These are phyloP conservation scores for Leishmania martiniquensis DNA, from an alignment of 208 protist genomes.

Conservation along the genomic window DNA sequence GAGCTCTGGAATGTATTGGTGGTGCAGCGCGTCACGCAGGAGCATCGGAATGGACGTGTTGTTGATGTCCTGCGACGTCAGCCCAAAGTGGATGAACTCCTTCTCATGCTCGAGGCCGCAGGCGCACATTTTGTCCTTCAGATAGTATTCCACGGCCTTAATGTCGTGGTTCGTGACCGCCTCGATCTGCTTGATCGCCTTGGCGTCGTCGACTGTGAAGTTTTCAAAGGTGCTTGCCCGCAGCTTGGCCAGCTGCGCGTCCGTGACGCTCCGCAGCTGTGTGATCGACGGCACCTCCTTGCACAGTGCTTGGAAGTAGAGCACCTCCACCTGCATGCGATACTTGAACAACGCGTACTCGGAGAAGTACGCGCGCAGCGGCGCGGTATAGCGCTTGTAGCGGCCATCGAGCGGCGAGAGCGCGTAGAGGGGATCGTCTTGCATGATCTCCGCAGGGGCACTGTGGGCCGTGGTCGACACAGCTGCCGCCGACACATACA, in stretches of 20 bases:
- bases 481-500: neutral
- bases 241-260: slow-evolving; percentile 59
- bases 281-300: slow-evolving; percentile 59
- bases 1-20: slow-evolving; percentile 77
- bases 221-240: slow-evolving; percentile 56
- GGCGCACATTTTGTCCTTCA: slow-evolving; percentile 91
- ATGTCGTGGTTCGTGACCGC: slow-evolving; percentile 96
- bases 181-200: slow-evolving; percentile 93
- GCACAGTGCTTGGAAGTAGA: slow-evolving; percentile 89
- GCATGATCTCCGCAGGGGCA: slow-evolving; percentile 34
- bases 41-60: slow-evolving; percentile 96
- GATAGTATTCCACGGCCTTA: slow-evolving; percentile 97
- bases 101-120: slow-evolving; percentile 64
- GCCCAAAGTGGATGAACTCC: slow-evolving; percentile 97
- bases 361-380: slow-evolving; percentile 91
- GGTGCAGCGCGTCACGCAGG: slow-evolving; percentile 83
- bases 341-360: slow-evolving; percentile 94
- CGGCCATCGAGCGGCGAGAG: slow-evolving; percentile 95
- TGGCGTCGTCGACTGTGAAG: slow-evolving; percentile 83
- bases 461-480: slow-evolving; percentile 28
- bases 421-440: slow-evolving; percentile 74
- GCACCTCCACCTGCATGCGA: slow-evolving; percentile 92
- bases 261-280: slow-evolving; percentile 55
- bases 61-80: slow-evolving; percentile 98
- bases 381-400: slow-evolving; percentile 76